Evolutionary conservation across 768 basidiomycete species (phyloP).

Genomic region (Galerina marginata): DNA sequence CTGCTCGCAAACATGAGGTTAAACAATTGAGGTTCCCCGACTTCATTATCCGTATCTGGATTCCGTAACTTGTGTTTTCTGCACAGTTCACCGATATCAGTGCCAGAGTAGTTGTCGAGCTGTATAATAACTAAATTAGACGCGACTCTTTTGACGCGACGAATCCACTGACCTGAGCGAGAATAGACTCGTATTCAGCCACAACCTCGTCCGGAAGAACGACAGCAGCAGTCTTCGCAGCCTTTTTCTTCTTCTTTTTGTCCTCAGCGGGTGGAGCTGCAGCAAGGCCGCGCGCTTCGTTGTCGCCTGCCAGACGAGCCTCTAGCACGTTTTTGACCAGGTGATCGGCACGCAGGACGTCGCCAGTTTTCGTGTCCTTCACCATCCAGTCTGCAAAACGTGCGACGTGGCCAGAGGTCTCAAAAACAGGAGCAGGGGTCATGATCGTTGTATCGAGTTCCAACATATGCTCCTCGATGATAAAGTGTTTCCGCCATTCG

Average conservation of each 20-base stretch:
- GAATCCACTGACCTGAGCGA: slow-evolving; percentile 78
- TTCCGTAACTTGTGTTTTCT: slow-evolving; percentile 79
- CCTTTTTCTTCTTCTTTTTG: slow-evolving; percentile 82
- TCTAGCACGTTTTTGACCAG: slow-evolving; percentile 92
- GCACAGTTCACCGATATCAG: slow-evolving; percentile 88
- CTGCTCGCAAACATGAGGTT: slow-evolving; percentile 98
- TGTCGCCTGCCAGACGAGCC: slow-evolving; percentile 87
- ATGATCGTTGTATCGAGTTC: slow-evolving; percentile 98
- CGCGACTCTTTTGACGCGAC: background rate
- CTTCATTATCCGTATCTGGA: slow-evolving; percentile 92
- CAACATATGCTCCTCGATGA: slow-evolving; percentile 97
- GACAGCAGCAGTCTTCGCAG: slow-evolving; percentile 68
- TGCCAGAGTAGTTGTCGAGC: slow-evolving; percentile 94
- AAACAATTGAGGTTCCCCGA: slow-evolving; percentile 92
- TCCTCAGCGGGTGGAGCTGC: slow-evolving; percentile 64
- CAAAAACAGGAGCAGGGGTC: slow-evolving; percentile 93
- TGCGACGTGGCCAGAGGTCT: slow-evolving; percentile 96
- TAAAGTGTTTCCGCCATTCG: slow-evolving; percentile 98
- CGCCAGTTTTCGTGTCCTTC: slow-evolving; percentile 93
- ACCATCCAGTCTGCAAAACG: slow-evolving; percentile 99
- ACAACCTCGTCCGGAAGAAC: slow-evolving; percentile 77
- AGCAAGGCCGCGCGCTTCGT: slow-evolving; percentile 82
- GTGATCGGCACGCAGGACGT: slow-evolving; percentile 96
- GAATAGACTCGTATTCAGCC: slow-evolving; percentile 76
- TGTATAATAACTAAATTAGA: slow-evolving; percentile 29